Evolutionary conservation across 345 rosid species (phyloP), one percentile per base, ranked within the genome.

Genomic region (Rhodamnia rubescens): DNA sequence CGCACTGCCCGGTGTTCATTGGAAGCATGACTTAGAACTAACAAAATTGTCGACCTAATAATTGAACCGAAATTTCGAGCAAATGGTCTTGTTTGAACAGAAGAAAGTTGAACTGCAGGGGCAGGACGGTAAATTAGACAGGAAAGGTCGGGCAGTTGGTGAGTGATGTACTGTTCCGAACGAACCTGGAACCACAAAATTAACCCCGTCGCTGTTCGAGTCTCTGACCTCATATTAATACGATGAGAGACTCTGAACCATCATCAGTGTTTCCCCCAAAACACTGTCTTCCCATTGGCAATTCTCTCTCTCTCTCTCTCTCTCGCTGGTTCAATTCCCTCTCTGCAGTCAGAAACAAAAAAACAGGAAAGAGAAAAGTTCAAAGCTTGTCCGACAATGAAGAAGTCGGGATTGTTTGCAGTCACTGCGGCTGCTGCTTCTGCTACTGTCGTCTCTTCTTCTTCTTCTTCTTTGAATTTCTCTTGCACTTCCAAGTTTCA

Each of bases 391-490:
- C 21, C 82, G 24, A 64, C 56, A n/a, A 87, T 85, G 88, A 87
- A 85, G 82, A 81, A 74, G 53, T 84, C 86, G 10, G 82, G 86
- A 40, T 64, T 82, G 56, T 44, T 87, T 54, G 88, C 86, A 16
- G 86, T 85, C 36, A 84, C 86, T 8, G 85, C 81, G 22, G 88
- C 88, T 22, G 88, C 88, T 8, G 86, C 40, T 7, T 87, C 86
- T 54, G 85, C 85, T 20, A 27, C 88, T 5, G 86, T 80, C n/a
- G 26, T 81, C 49, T 84, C 91, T 21, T 75, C 91, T 4, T 87
- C 92, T 83, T 86, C 93, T 51, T 87, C 92, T 47, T 89, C 92
- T 81, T 78, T 88, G 11, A 87, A n/a, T 82, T 83, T 57, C 15
- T 14, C 85, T 52, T 88, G 81, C 75, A 86, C 83, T 56, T 86